A percentile compares a stretch with the other conserved stretches of the same genome.
Evolutionary conservation across 805 yeast genomes (phyloP).

Genomic region (Millerago galiae): DNA sequence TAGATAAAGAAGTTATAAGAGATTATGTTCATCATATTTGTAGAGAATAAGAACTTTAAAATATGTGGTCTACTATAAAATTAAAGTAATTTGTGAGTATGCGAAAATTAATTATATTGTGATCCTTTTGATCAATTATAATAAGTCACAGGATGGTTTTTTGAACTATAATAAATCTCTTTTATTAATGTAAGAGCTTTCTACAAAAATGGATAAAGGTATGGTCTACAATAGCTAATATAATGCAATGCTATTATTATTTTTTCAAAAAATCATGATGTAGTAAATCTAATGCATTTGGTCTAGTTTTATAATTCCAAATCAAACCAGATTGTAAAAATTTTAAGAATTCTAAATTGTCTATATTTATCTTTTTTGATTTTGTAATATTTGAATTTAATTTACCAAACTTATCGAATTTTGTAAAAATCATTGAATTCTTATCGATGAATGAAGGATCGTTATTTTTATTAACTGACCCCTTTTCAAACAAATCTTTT

Average conservation of each 20-base stretch:
- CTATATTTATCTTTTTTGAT: conserved; percentile 10
- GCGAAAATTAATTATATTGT: no score
- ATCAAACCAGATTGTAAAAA: conserved; percentile 26
- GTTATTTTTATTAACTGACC: conserved; percentile 27
- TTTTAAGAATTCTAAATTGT: conserved; percentile 18
- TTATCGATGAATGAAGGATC: conserved; percentile 15
- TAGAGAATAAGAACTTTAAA: no score
- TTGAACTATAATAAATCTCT: no score
- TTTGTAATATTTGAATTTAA: conserved; percentile 7
- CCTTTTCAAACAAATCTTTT: conserved; percentile 29
- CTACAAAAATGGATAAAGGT: no score
- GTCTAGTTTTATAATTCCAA: conserved; percentile 49
- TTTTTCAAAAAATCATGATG: conserved; percentile 43
- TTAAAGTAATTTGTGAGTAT: no score
- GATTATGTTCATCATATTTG: no score
- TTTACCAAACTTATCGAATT: conserved; percentile 26
- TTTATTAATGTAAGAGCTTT: no score
- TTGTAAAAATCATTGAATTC: conserved; percentile 31
- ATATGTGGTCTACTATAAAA: no score
- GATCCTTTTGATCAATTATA: no score
- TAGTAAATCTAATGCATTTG: conserved; percentile 44
- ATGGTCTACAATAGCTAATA: no score
- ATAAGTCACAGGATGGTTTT: no score
- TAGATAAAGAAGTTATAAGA: no score
- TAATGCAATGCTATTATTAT: background rate